A percentile compares a stretch with the other conserved stretches of the same genome.
Evolutionary conservation across 495 filamentous ascomycete species (phyloP).

Genomic region (Aspergillus heteromorphus): DNA sequence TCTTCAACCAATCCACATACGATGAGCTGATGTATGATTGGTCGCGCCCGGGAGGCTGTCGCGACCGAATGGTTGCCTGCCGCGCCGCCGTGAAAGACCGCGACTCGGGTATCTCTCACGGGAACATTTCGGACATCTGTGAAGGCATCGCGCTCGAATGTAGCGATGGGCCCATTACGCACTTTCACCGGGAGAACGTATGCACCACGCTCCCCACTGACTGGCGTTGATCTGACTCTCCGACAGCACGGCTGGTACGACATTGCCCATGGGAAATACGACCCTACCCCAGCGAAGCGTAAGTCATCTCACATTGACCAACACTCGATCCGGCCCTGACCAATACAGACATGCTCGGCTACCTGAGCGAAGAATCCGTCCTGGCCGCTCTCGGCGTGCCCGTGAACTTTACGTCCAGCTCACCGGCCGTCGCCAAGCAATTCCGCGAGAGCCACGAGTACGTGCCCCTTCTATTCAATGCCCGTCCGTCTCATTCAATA

Average conservation of each 20-base stretch:
- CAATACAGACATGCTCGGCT: constrained; percentile 43
- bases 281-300: constrained; percentile 53
- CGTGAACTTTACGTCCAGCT: constrained; percentile 52
- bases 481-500: background rate
- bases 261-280: constrained; percentile 35
- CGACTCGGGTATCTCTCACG: constrained; percentile 1
- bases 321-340: background rate
- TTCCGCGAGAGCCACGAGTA: constrained; percentile 39
- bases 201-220: background rate
- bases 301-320: background rate
- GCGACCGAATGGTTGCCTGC: constrained; percentile 45
- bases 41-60: constrained; percentile 46
- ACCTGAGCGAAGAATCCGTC: constrained; percentile 49
- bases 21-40: constrained; percentile 30
- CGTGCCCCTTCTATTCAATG: constrained; percentile 16
- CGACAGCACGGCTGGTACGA: constrained; percentile 50
- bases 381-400: constrained; percentile 51
- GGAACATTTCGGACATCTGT: background rate
- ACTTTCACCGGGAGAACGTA: background rate
- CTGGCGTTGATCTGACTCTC: background rate
- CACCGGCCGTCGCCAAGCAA: constrained; percentile 30
- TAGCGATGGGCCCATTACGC: background rate
- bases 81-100: constrained; percentile 10
- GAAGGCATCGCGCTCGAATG: background rate
- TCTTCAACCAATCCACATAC: constrained; percentile 46